These are phyloP conservation scores for Neurospora sp. DNA, from an alignment of 495 filamentous ascomycete species.

Conservation along the genomic window DNA sequence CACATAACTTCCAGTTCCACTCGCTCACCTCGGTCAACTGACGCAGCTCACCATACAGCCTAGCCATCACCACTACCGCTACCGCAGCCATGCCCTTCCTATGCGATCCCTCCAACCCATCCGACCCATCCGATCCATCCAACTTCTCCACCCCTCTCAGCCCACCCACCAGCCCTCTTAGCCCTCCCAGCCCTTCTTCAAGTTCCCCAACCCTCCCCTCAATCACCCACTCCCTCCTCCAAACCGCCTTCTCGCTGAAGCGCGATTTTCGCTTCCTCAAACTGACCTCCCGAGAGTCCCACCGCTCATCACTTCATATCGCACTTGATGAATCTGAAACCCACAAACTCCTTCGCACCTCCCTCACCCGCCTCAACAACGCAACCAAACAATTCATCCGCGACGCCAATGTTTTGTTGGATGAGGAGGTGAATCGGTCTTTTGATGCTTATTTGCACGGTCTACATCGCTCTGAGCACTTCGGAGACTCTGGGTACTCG, in stretches of 20 bases:
- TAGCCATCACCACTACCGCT: neutral
- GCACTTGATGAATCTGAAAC: neutral
- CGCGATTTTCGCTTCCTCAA: neutral
- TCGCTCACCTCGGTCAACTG: neutral
- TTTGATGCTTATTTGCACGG: neutral
- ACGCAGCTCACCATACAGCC: neutral
- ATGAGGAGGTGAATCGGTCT: neutral
- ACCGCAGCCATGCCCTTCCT: neutral
- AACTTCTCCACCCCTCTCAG: neutral
- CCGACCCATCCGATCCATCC: neutral
- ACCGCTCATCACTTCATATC: no score
- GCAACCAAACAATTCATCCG: neutral
- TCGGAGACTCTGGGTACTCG: no score
- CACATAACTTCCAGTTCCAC: neutral
- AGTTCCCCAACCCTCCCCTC: neutral
- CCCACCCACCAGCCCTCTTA: neutral
- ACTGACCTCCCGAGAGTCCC: neutral
- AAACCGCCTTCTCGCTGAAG: neutral
- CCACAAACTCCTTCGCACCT: neutral
- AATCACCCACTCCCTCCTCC: neutral
- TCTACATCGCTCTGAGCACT: no score
- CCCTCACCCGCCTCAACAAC: neutral
- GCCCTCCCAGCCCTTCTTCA: neutral
- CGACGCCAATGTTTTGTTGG: neutral
- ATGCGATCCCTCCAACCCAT: neutral